phyloP scores from a whole-genome alignment of 768 basidiomycete genomes.

The Scleroderma citrinum region DNA sequence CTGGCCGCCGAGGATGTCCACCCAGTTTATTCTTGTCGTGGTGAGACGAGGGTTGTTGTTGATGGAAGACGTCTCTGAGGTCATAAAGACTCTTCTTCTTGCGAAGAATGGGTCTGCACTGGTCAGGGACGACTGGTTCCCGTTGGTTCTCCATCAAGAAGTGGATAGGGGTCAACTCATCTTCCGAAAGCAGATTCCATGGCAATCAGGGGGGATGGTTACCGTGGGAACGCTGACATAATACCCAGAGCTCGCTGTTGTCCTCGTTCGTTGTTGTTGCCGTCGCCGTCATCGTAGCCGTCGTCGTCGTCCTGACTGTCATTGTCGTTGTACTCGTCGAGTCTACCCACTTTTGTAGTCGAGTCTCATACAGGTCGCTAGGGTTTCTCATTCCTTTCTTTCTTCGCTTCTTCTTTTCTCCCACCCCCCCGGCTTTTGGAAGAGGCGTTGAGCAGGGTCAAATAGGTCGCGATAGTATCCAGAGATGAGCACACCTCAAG shows the following conservation, averaged over 20 bases:
- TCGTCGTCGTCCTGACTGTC: background rate
- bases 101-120: constrained; percentile 18
- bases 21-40: no score
- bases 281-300: background rate
- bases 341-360: no score
- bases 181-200: background rate
- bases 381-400: background rate
- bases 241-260: background rate
- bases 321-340: no score
- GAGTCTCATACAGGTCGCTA: background rate
- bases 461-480: background rate
- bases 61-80: constrained; percentile 26
- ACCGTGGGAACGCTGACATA: constrained; percentile 3
- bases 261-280: background rate
- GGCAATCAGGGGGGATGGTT: background rate
- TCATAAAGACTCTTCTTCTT: constrained; percentile 32
- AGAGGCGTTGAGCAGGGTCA: no score
- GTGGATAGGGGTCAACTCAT: background rate
- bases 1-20: no score
- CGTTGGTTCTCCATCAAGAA: background rate
- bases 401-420: background rate
- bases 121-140: background rate
- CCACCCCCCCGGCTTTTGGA: background rate
- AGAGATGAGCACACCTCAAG: constrained; percentile 40
- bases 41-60: no score